Evolutionary conservation across 2,329 filamentous ascomycete genomes (phyloP), one percentile per base, ranked within the genome.

Genomic region (Penicillium sumatraense): DNA sequence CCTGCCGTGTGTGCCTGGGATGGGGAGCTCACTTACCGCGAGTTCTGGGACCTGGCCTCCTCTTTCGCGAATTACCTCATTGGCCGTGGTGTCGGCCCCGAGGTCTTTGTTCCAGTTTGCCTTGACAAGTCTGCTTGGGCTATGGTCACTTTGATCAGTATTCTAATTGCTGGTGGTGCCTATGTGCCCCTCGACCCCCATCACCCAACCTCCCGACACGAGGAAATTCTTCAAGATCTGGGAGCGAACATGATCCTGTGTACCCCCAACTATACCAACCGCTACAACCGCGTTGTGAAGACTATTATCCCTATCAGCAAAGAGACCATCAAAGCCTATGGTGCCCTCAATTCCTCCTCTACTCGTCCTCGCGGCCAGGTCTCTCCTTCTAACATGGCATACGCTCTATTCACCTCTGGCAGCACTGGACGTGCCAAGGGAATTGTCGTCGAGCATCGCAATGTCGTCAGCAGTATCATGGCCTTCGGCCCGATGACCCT

Each of bases 371-470:
- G 49, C 18, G 29, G 38, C 3, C 45, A 50, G 2, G 59, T 62
- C 14, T 58, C 54, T 0, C 61, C 68, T 1, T 63, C 66, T 21
- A 69, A 69, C 45, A 65, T 69, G 65, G 67, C 71, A 4, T 73
- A 73, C 41, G 65, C 68, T 1, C 60, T 75, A 2, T 75, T 75
- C 41, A 75, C 73, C 0, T 75, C 73, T 13, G 73, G 73, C 1
- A 72, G 67, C 31, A 75, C 73, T 2, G 73, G 73, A 11, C 69
- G 68, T 8, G 68, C 73, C 9, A 75, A 75, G 59, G 73, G 70
- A 2, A 72, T 75, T 18, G 63, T 74, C 13, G 67, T 74, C 7
- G 68, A 74, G 36, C 72, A 75, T 40, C 55, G 63, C 3, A 68
- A 72, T 16, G 58, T 68, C 42, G 64, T 65, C 38, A 73, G 71